phyloP scores from a whole-genome alignment of 306 rosid species.

The Senna tora region DNA sequence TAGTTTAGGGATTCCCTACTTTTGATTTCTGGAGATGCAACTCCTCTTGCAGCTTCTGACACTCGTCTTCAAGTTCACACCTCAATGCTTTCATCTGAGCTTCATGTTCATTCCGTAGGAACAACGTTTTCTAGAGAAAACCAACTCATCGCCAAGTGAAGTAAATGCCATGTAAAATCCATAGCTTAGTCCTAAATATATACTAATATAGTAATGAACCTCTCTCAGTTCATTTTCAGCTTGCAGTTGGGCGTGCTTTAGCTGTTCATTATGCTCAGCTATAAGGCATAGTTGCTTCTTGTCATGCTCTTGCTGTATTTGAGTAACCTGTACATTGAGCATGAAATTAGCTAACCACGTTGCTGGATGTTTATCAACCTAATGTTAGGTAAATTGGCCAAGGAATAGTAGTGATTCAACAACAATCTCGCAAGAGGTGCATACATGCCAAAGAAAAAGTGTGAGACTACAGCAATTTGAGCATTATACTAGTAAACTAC shows the following conservation, averaged over 20 bases:
- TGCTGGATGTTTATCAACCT: conserved; percentile 23
- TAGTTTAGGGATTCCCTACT: conserved; percentile 51
- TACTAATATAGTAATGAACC: conserved; percentile 45
- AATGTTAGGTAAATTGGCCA: conserved; percentile 20
- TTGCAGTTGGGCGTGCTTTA: conserved; percentile 60
- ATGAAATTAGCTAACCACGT: conserved; percentile 35
- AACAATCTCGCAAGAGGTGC: conserved; percentile 9
- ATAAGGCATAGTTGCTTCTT: conserved; percentile 55
- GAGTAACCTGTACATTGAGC: conserved; percentile 60
- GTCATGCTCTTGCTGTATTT: conserved; percentile 67
- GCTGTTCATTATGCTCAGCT: conserved; percentile 64
- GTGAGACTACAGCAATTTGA: not conserved
- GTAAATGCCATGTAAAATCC: conserved; percentile 20
- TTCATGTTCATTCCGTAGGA: conserved; percentile 76
- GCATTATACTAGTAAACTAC: conserved; percentile 26
- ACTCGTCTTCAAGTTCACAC: conserved; percentile 83
- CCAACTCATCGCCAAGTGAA: conserved; percentile 30
- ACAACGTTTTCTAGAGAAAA: conserved; percentile 61
- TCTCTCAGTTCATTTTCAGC: conserved; percentile 84
- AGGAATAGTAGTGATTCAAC: conserved; percentile 22
- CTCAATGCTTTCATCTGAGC: conserved; percentile 74
- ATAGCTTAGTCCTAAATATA: conserved; percentile 7
- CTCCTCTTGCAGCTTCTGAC: conserved; percentile 82
- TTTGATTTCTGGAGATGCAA: conserved; percentile 86
- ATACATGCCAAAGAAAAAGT: conserved; percentile 18